Evolutionary conservation across 345 rosid genomes (phyloP).

Genomic region (Linum tenue): DNA sequence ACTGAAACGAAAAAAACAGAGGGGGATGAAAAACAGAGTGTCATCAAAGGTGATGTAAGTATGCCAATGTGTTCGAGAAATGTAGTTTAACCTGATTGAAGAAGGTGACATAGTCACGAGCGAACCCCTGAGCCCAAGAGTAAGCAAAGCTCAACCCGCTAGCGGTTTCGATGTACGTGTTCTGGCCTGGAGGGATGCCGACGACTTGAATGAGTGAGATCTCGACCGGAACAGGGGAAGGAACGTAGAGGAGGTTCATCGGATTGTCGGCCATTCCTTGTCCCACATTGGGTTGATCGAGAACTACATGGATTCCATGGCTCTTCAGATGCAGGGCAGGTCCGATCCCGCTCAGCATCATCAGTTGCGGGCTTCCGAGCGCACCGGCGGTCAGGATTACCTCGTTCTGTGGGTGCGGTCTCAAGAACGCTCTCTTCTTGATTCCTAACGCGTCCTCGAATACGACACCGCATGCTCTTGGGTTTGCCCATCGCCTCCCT

Average conservation of each 20-base stretch:
- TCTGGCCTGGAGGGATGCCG: conserved; percentile 42
- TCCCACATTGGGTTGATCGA: conserved; percentile 64
- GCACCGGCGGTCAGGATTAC: conserved; percentile 71
- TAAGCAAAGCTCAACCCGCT: conserved; percentile 46
- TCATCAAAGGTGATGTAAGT: no score
- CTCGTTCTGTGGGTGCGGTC: conserved; percentile 35
- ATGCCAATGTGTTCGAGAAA: not conserved
- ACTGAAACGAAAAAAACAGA: conserved; percentile 10
- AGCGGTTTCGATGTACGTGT: conserved; percentile 47
- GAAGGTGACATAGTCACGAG: conserved; percentile 22
- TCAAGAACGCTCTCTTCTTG: conserved; percentile 36
- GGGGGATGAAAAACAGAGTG: not conserved
- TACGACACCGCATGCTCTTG: conserved; percentile 59
- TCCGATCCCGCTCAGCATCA: conserved; percentile 76
- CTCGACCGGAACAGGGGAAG: conserved; percentile 53
- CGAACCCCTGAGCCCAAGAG: conserved; percentile 30
- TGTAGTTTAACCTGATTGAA: conserved; percentile 33
- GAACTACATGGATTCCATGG: conserved; percentile 37
- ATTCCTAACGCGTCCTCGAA: conserved; percentile 39
- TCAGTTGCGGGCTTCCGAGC: conserved; percentile 70
- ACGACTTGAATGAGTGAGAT: conserved; percentile 51
- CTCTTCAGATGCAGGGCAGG: conserved; percentile 38
- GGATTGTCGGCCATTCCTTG: conserved; percentile 81
- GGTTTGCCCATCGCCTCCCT: conserved; percentile 29
- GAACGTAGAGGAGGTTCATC: conserved; percentile 52